Conservation (phyloP, 352 stramenopile genomes). For the Phytophthora citricola region DNA sequence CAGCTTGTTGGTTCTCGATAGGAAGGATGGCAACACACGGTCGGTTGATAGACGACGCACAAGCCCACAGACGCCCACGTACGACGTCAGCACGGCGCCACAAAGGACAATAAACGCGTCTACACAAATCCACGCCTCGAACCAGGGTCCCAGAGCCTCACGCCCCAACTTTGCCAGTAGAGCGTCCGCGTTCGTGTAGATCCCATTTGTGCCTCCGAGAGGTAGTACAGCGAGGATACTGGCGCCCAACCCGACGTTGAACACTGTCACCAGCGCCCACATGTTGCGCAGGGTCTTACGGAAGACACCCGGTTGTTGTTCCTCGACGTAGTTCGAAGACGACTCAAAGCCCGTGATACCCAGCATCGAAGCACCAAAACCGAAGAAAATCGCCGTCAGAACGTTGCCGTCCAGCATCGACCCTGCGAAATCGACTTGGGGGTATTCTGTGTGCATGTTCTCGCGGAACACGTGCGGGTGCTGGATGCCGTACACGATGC, state of each 20-base stretch:
- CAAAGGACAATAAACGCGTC: slow-evolving; percentile 89
- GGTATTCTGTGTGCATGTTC: slow-evolving; percentile 69
- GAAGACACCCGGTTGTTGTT: slow-evolving; percentile 82
- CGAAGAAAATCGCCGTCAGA: slow-evolving; percentile 70
- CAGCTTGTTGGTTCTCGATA: slow-evolving; percentile 54
- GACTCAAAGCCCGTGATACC: slow-evolving; percentile 92
- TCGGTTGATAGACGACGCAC: slow-evolving; percentile 79
- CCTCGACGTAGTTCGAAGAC: slow-evolving; percentile 88
- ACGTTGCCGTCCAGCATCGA: slow-evolving; percentile 46
- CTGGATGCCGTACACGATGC: slow-evolving; percentile 59
- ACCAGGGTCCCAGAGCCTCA: slow-evolving; percentile 40
- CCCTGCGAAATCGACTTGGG: slow-evolving; percentile 60
- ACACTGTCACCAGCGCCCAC: slow-evolving; percentile 31
- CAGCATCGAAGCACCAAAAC: slow-evolving; percentile 78
- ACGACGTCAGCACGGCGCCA: slow-evolving; percentile 86
- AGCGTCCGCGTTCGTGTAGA: slow-evolving; percentile 53
- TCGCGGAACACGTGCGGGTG: slow-evolving; percentile 62
- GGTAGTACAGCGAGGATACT: slow-evolving; percentile 75
- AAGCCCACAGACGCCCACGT: slow-evolving; percentile 78
- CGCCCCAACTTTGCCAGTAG: slow-evolving; percentile 72
- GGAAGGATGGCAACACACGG: slow-evolving; percentile 57
- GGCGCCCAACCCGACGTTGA: slow-evolving; percentile 29
- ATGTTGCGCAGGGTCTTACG: slow-evolving; percentile 53
- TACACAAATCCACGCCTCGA: slow-evolving; percentile 64
- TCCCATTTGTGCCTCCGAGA: slow-evolving; percentile 49